These are phyloP conservation scores for Sporothrix luriei DNA, from an alignment of 2,329 filamentous ascomycete genomes.

Conservation along the genomic window DNA sequence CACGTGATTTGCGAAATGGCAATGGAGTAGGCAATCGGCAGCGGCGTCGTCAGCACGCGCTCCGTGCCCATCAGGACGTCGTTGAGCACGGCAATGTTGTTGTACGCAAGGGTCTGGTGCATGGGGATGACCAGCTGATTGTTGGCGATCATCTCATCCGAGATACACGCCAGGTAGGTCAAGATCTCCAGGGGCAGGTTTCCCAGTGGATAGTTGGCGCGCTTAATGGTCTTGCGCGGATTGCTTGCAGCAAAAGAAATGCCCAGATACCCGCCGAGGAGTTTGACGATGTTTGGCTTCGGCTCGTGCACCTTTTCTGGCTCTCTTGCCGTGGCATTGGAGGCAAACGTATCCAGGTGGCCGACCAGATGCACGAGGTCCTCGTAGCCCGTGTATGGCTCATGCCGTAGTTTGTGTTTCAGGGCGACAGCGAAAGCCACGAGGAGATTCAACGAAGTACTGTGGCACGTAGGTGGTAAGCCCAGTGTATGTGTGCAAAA, in stretches of 20 bases:
- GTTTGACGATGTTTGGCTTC: slow-evolving; percentile 51
- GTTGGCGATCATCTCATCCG: slow-evolving; percentile 58
- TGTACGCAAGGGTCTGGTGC: slow-evolving; percentile 55
- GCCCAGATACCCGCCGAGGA: slow-evolving; percentile 65
- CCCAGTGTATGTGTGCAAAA: background rate
- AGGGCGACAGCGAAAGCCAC: slow-evolving; percentile 68
- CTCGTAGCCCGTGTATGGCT: slow-evolving; percentile 70
- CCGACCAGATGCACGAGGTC: slow-evolving; percentile 64
- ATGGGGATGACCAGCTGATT: slow-evolving; percentile 52
- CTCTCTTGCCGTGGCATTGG: slow-evolving; percentile 47
- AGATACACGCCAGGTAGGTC: slow-evolving; percentile 63
- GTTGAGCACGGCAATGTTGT: slow-evolving; percentile 59
- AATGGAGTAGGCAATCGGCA: slow-evolving; percentile 74
- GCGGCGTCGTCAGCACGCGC: slow-evolving; percentile 69
- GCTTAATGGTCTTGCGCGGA: slow-evolving; percentile 69
- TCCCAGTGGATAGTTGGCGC: slow-evolving; percentile 66
- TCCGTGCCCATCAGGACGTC: slow-evolving; percentile 69
- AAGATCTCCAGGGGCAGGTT: slow-evolving; percentile 73
- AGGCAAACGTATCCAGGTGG: slow-evolving; percentile 69
- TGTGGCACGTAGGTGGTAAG: slow-evolving; percentile 32
- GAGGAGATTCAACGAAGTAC: slow-evolving; percentile 67
- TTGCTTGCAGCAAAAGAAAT: slow-evolving; percentile 69
- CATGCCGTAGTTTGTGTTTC: slow-evolving; percentile 74
- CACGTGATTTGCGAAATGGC: slow-evolving; percentile 76
- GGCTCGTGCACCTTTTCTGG: slow-evolving; percentile 42